Evolutionary conservation across 2,329 filamentous ascomycete genomes (phyloP).

Genomic region (Dactylellina leptospora): DNA sequence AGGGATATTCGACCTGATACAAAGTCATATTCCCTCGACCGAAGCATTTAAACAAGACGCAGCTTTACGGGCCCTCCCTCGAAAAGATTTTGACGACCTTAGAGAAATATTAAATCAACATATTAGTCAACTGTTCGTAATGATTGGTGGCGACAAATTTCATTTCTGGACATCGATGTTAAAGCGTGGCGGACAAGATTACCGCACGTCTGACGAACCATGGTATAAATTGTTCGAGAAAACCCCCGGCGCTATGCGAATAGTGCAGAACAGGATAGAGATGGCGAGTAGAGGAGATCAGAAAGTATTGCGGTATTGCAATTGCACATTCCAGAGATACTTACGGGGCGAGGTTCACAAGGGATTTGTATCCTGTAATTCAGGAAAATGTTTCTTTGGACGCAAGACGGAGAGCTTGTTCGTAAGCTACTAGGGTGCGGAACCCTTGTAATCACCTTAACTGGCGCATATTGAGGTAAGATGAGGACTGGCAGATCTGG

Average conservation of each 20-base stretch:
- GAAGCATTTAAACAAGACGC: slow-evolving; percentile 19
- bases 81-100: slow-evolving; percentile 27
- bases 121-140: slow-evolving; percentile 22
- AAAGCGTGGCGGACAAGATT: slow-evolving; percentile 15
- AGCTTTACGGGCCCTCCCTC: slow-evolving; percentile 7
- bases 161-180: slow-evolving; percentile 39
- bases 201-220: slow-evolving; percentile 20
- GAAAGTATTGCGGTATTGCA: slow-evolving; percentile 17
- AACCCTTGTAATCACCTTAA: too few relatives aligned
- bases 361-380: slow-evolving; percentile 27
- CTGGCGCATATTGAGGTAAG: too few relatives aligned
- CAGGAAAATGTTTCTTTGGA: slow-evolving; percentile 27
- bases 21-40: slow-evolving; percentile 20
- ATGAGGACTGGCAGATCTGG: too few relatives aligned
- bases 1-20: slow-evolving; percentile 21
- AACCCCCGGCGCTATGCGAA: slow-evolving; percentile 15
- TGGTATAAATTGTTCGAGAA: slow-evolving; percentile 35
- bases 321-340: slow-evolving; percentile 24
- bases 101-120: slow-evolving; percentile 23
- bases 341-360: slow-evolving; percentile 16
- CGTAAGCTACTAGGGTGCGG: slow-evolving; percentile 10
- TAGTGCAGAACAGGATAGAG: slow-evolving; percentile 19
- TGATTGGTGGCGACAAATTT: slow-evolving; percentile 32
- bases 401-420: slow-evolving; percentile 28
- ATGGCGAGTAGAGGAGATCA: slow-evolving; percentile 33